Evolutionary conservation across 768 basidiomycete species (phyloP).

Genomic region (Trametes punicea): DNA sequence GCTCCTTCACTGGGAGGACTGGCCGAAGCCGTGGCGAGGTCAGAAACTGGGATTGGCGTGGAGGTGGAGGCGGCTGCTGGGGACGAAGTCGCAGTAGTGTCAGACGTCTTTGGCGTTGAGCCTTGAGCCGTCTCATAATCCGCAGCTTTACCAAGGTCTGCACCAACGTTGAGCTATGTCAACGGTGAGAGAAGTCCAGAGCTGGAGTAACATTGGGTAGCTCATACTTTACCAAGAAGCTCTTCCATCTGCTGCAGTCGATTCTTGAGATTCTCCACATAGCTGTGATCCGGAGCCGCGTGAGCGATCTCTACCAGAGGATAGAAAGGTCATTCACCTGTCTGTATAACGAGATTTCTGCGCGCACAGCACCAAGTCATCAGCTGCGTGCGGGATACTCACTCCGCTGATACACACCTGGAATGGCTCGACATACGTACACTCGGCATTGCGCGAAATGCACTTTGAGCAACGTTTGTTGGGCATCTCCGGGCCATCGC

Average conservation of each 20-base stretch:
- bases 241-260: slow-evolving; percentile 29
- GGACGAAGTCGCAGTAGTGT: background rate
- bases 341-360: slow-evolving; percentile 58
- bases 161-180: background rate
- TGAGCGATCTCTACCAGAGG: background rate
- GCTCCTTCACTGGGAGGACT: slow-evolving; percentile 7
- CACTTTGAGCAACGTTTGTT: slow-evolving; percentile 64
- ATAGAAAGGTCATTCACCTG: slow-evolving; percentile 38
- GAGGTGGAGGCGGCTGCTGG: background rate
- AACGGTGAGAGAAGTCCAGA: background rate
- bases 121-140: background rate
- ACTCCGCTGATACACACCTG: slow-evolving; percentile 43
- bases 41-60: background rate
- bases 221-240: slow-evolving; percentile 23
- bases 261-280: slow-evolving; percentile 27
- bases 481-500: slow-evolving; percentile 67
- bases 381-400: background rate
- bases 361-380: background rate
- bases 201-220: no score
- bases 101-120: background rate
- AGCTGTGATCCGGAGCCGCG: background rate
- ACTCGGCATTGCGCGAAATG: slow-evolving; percentile 52
- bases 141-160: background rate
- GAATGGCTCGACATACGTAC: slow-evolving; percentile 66
- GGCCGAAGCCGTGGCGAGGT: background rate